Conservation (phyloP, 257 asterid genomes). For the Solanum pinnatisectum region DNA sequence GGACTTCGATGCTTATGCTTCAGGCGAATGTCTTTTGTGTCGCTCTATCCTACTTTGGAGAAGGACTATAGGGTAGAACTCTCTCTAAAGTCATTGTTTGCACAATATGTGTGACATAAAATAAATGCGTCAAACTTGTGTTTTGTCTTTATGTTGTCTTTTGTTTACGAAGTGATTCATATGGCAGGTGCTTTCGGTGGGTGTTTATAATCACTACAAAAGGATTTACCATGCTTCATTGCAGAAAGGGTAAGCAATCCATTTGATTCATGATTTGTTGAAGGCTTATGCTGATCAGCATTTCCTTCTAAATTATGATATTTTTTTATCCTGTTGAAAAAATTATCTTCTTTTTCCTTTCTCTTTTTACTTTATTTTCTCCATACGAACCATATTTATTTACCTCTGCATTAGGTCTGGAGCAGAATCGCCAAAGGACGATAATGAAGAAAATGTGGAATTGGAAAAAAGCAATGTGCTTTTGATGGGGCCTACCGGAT, state of each 20-base stretch:
- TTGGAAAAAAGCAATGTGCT: constrained; percentile 93
- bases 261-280: not conserved
- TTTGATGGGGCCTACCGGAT: constrained; percentile 96
- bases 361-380: not conserved
- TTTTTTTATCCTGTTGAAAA: not conserved
- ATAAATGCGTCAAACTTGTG: not conserved
- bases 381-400: not conserved
- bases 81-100: not conserved
- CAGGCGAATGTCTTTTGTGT: not conserved
- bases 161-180: not conserved
- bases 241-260: constrained; percentile 57
- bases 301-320: not conserved
- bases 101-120: not conserved
- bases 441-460: constrained; percentile 65
- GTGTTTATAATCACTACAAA: constrained; percentile 88
- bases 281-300: not conserved
- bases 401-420: constrained; percentile 47
- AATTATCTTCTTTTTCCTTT: not conserved
- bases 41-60: not conserved
- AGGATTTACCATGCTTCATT: constrained; percentile 62
- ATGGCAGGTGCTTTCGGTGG: constrained; percentile 82
- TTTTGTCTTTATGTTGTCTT: not conserved
- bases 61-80: not conserved
- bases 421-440: constrained; percentile 38
- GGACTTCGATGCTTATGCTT: not conserved